A percentile compares a stretch with the other conserved stretches of the same genome.
phyloP scores from a whole-genome alignment of 371 early-diverging fungal species.

The Mucor circinelloides region DNA sequence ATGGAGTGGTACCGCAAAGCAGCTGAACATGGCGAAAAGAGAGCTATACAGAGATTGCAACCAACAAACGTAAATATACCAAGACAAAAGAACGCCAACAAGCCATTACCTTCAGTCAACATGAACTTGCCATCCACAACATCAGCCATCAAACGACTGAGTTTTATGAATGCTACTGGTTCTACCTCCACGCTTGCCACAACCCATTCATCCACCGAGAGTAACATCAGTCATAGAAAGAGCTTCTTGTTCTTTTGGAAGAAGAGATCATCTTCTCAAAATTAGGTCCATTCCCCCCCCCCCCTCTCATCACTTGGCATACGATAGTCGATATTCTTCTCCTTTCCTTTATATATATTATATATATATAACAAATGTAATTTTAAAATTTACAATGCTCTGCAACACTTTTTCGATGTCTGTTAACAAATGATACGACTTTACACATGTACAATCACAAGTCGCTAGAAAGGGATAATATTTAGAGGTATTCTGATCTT shows the following conservation, averaged over 20 bases:
- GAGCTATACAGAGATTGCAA: conserved; percentile 38
- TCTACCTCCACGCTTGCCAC: not conserved
- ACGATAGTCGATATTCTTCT: not conserved
- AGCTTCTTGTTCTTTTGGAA: conserved; percentile 4
- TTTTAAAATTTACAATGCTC: not conserved
- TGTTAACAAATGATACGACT: not conserved
- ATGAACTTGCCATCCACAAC: not conserved
- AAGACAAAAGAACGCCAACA: not conserved
- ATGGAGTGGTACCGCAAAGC: conserved; percentile 81
- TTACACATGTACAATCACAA: not conserved
- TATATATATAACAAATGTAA: not conserved
- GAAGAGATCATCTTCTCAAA: not conserved
- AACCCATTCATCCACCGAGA: not conserved
- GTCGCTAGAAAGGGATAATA: not conserved
- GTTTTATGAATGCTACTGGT: not conserved
- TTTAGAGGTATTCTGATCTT: not conserved
- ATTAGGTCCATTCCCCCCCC: not conserved
- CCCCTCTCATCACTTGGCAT: not conserved
- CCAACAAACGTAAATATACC: not conserved
- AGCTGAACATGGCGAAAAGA: conserved; percentile 45
- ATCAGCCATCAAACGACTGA: not conserved
- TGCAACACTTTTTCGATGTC: not conserved
- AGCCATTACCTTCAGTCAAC: not conserved
- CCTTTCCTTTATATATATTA: not conserved
- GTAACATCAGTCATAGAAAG: not conserved